Percentiles rank a stretch among this genome's conserved stretches.
Evolutionary conservation across 1,139 yeast species (phyloP).

Genomic region (Candida glucosophila): DNA sequence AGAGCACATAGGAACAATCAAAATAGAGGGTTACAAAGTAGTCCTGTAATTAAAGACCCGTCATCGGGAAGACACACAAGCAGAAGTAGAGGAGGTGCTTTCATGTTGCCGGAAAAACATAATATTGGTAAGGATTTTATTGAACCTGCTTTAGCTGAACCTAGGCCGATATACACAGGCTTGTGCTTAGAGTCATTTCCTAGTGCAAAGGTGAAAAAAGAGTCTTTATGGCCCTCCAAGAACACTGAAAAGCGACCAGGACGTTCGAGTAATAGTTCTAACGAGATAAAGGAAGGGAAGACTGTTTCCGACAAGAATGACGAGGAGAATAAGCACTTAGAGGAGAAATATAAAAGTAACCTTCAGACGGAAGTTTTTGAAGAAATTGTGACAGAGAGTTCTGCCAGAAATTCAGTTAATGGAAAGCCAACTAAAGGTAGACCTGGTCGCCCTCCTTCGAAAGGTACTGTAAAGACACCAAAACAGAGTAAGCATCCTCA

Average conservation of each 20-base stretch:
- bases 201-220: slow-evolving; percentile 42
- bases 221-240: slow-evolving; percentile 36
- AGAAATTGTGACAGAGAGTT: slow-evolving; percentile 23
- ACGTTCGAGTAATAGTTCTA: slow-evolving; percentile 3
- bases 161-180: slow-evolving; percentile 53
- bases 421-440: slow-evolving; percentile 2
- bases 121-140: no score
- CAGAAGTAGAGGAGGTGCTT: no score
- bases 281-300: slow-evolving; percentile 3
- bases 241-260: no score
- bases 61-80: not conserved
- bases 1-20: not conserved
- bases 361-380: slow-evolving; percentile 30
- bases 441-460: slow-evolving; percentile 3
- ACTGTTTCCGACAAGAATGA: slow-evolving; percentile 2
- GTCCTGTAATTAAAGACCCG: slow-evolving; percentile 7
- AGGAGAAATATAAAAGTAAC: slow-evolving; percentile 11
- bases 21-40: slow-evolving; percentile 4
- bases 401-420: slow-evolving; percentile 15
- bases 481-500: slow-evolving; percentile 5
- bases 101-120: no score
- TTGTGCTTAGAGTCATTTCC: slow-evolving; percentile 59
- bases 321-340: slow-evolving; percentile 5
- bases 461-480: slow-evolving; percentile 8
- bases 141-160: slow-evolving; percentile 53